These are phyloP conservation scores for Tulasnella sp. DNA, from an alignment of 768 basidiomycete species.

Conservation along the genomic window DNA sequence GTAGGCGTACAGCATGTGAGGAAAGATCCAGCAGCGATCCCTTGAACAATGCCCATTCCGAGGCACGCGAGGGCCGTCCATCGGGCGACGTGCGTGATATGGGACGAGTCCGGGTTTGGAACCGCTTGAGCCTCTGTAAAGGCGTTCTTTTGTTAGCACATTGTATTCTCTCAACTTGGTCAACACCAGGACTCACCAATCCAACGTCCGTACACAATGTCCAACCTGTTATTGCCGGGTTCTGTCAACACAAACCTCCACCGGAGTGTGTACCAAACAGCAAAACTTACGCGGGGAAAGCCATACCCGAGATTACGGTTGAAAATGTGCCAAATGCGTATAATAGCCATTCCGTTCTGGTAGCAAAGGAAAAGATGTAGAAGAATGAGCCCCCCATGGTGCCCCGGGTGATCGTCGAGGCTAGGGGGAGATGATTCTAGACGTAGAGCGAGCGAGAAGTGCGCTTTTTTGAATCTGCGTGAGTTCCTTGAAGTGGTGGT, in stretches of 20 bases:
- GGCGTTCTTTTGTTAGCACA: background rate
- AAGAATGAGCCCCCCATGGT: constrained; percentile 13
- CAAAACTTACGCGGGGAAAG: background rate
- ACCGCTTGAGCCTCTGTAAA: background rate
- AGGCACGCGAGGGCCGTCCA: constrained; percentile 15
- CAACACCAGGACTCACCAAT: background rate
- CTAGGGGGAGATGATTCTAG: background rate
- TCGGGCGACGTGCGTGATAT: constrained; percentile 1
- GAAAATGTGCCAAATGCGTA: constrained; percentile 7
- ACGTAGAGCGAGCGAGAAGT: background rate
- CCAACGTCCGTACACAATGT: background rate
- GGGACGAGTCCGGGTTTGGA: background rate
- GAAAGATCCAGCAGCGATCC: constrained; percentile 6
- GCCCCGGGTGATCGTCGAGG: background rate
- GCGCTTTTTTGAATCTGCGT: background rate
- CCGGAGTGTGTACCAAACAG: background rate
- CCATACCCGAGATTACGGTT: background rate
- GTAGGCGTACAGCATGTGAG: constrained; percentile 13
- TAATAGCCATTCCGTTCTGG: constrained; percentile 5
- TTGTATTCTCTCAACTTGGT: background rate
- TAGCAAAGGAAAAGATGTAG: constrained; percentile 12
- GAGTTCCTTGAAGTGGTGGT: background rate
- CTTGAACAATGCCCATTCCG: constrained; percentile 17
- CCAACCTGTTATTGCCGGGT: background rate
- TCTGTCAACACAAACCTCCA: background rate